Evolutionary conservation across 192 early-diverging fungal genomes (phyloP), one percentile per base, ranked within the genome.

Genomic region (Linderina pennispora): DNA sequence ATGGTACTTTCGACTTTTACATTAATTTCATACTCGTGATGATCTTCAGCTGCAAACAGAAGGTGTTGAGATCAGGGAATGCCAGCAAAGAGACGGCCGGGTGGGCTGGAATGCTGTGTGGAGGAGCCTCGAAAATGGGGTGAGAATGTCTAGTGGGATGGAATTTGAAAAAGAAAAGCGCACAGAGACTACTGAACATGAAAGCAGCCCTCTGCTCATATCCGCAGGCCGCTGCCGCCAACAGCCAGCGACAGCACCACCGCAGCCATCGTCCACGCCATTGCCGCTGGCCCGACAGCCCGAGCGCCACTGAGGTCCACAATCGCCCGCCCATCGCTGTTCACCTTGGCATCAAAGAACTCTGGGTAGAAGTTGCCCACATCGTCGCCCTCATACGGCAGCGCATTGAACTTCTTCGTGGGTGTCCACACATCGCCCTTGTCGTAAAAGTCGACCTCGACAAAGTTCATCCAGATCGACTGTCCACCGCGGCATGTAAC

Each of bases 401-500:
- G 37, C 13, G 52, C 41, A 23, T 73, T 73, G 36, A 73, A 18
- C 31, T 65, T 65, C 17, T 65, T 45, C 19, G 58, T 59, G 10
- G 58, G 53, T 14, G 61, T 65, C 23, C 46, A 45, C 1, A 62
- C 49, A 24, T 73, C 58, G 45, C 69, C 69, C 50, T 73, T 56
- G 40, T 64, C 62, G 38, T 73, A 73, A 40, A 56, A 73, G n/a
- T 73, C 69, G 24, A 73, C 69, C 26, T 65, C 50, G 52, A 73
- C 54, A 54, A 73, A 73, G 39, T 73, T 73, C 41, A 58, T 20
- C 69, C 69, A 73, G 26, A 73, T 73, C 18, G 69, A 64, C 46
- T 73, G 69, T 31, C 62, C 57, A 34, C 57, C 43, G 6, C 69
- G 62, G 38, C 69, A 73, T 9, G 21, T 45, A 9, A 65, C 47